Evolutionary conservation across 306 rosid genomes (phyloP), one percentile per base, ranked within the genome.

Genomic region (Sesbania bispinosa): DNA sequence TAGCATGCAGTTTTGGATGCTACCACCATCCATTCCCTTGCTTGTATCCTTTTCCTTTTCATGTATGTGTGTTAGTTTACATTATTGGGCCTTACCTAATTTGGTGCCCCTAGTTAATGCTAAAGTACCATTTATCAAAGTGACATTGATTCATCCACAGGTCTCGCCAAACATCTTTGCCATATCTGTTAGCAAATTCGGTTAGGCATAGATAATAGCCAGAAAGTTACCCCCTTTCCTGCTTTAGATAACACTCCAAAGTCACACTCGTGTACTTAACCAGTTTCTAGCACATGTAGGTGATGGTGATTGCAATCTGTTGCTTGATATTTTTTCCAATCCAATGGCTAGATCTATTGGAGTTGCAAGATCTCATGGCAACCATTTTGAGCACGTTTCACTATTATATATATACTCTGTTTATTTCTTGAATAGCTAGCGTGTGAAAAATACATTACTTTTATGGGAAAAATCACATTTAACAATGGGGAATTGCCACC

Each of bases 181-280:
- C 82, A 71, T 71, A 60, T 75, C 1, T 23, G 46, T 42, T 41
- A 42, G 39, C 33, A 71, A 41, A 66, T 52, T 38, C 36, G 20
- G 75, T 71, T 81, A 71, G 86, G 83, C 81, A 81, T 48, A 20
- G 18, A 50, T 48, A 51, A 42, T 58, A 35, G 10, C 35, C 2
- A 48, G 51, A 81, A 85, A 85, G 83, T 14, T 67, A 26, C 30
- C 36, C 67, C 36, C 20, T 41, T 41, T n/a, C 29, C 14, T 54
- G 70, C 84, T 46, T 26, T 14, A 74, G 11, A 52, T 64, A 51
- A 32, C 65, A 32, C 64, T 24, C 23, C 13, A 29, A 50, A 75
- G 33, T 74, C 9, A 63, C 21, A 29, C 55, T 62, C 55, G 43
- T 68, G 77, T 70, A 60, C 76, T 61, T 60, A 27, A 67, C 42